phyloP scores from a whole-genome alignment of 2,329 filamentous ascomycete genomes.

The Aspergillus spinulosporus region DNA sequence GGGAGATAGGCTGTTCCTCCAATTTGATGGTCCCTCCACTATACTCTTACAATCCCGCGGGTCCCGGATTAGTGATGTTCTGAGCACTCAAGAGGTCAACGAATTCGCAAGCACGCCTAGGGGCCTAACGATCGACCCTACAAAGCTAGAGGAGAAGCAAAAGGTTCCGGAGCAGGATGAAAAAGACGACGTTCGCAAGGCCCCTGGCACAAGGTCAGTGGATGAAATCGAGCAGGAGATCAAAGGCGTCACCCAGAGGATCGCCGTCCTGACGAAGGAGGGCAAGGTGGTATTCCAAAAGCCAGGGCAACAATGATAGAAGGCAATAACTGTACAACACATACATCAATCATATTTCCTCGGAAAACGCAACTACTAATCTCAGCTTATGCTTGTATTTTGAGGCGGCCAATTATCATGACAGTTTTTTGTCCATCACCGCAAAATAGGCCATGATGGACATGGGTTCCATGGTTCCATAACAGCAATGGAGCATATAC shows the following conservation, averaged over 20 bases:
- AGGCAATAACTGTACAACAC: background rate
- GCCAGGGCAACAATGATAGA: conserved; percentile 13
- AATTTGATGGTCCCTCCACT: conserved; percentile 82
- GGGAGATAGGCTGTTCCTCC: conserved; percentile 89
- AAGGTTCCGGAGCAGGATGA: conserved; percentile 12
- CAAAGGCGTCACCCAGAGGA: conserved; percentile 34
- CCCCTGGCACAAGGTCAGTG: conserved; percentile 27
- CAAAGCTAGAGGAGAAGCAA: conserved; percentile 38
- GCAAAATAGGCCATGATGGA: background rate
- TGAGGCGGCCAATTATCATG: background rate
- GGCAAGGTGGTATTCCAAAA: conserved; percentile 67
- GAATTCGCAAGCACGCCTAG: conserved; percentile 84
- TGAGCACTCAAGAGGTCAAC: conserved; percentile 77
- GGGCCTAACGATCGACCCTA: conserved; percentile 64
- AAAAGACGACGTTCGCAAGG: conserved; percentile 11
- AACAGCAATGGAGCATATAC: background rate
- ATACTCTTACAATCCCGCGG: conserved; percentile 88
- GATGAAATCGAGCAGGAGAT: conserved; percentile 34
- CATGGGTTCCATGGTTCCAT: background rate
- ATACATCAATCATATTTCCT: conserved; percentile 15
- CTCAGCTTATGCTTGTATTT: background rate
- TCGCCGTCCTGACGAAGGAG: conserved; percentile 59
- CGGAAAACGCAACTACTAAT: background rate
- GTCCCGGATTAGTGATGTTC: conserved; percentile 71
- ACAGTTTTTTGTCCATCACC: background rate